Evolutionary conservation across 2,329 filamentous ascomycete species (phyloP), one percentile per base, ranked within the genome.

Genomic region (Bimuria novae-zelandiae): DNA sequence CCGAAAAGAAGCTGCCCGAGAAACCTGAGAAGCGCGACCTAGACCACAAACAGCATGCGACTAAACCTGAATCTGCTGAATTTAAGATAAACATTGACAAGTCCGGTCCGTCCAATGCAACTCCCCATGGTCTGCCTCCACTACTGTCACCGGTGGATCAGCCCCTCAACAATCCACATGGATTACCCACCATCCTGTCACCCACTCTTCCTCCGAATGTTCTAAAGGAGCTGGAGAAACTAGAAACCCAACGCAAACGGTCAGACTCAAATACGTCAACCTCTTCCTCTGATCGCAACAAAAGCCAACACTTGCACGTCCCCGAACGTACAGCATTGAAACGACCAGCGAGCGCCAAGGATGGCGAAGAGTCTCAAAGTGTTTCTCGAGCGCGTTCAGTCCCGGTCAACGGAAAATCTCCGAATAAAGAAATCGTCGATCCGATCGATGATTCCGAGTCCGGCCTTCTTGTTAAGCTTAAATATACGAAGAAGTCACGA

Each of bases 171-270:
- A 72, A 72, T 48, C 63, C 68, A 3, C 63, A 74, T 22, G 75
- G 68, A 49, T 68, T 84, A 16, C 83, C 83, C 10, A 75, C 77
- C 8, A 75, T 84, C 30, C 70, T 85, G n/a, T 85, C 83, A 4
- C 82, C 83, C 3, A 83, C 81, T 12, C 73, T 86, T 3, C 83
- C 83, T 6, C 75, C 80, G 2, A 80, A 79, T 48, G 77, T 86
- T 39, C 79, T 82, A 59, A 80, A 77, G 51, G 79, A 83, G 50
- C 67, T 85, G 22, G 76, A 76, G 52, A 72, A 77, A 30, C 62
- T 75, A 23, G 74, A 76, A 35, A 70, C 69, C 29, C 67, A 72
- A 17, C 63, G 67, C n/a, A 67, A 63, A 49, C 67, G 71, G 30
- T 65, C 69, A 21, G 66, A 68, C 16, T 75, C 72, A 1, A 68